Evolutionary conservation across 2,329 filamentous ascomycete species (phyloP), one percentile per base, ranked within the genome.

Genomic region (Hypoxylon sp.): DNA sequence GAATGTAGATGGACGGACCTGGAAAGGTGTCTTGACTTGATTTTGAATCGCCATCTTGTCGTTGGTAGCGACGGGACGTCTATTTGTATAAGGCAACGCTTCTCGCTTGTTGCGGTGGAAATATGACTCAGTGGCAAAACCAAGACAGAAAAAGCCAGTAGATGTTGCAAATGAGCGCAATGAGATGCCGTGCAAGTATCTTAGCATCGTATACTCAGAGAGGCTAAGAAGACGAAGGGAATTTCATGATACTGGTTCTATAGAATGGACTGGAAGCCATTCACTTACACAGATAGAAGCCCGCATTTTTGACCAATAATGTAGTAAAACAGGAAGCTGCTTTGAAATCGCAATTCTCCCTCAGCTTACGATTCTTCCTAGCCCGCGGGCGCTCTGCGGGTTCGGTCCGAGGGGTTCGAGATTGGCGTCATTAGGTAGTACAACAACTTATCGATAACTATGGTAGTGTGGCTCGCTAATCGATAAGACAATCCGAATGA

Each of bases 321-420:
- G 65, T 62, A 65, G 62, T 73, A 65, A 64, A 74, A 72, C 68
- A 70, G 72, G 11, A 69, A 70, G 68, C 66, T 80, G 79, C 78
- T 80, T 80, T 80, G 78, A 80, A 80, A 80, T 80, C 79, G 72
- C 60, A 61, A 63, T 53, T 67, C 32, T 32, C 29, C 6, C 42
- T 21, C 27, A 47, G 27, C 39, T 55, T 37, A n/a, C 51, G 8
- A 42, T 42, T 37, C 19, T 54, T 5, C 11, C 29, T 6, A 44
- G 52, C 52, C 27, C 21, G 37, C 17, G n/a, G n/a, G 7, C 4
- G 3, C 17, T 24, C 24, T 59, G 67, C 67, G 50, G 47, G 48
- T 24, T 70, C 65, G 70, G 70, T 52, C 46, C 59, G 71, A 69
- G 69, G 71, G 47, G 61, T 39, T 67, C 59, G 52, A 32, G 15